A percentile compares a stretch with the other conserved stretches of the same genome.
Conservation (phyloP, 441 rosid species). For the Iberis amara region DNA sequence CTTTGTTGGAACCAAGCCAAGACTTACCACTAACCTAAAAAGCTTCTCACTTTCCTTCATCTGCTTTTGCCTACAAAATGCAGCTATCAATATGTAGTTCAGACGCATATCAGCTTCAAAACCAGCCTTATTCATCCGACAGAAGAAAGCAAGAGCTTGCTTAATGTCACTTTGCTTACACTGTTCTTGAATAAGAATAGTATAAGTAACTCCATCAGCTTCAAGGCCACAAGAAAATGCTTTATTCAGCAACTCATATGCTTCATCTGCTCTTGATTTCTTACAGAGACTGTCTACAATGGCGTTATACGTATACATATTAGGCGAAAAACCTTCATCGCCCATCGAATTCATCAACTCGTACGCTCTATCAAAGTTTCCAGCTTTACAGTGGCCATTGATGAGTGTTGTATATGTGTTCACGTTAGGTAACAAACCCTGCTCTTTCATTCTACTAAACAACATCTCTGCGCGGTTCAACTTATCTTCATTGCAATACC, state of each 20-base stretch:
- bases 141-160: constrained; percentile 49
- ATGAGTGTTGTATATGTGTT: constrained; percentile 69
- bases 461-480: constrained; percentile 87
- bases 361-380: constrained; percentile 60
- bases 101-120: constrained; percentile 54
- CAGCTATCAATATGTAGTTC: constrained; percentile 59
- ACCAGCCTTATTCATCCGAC: constrained; percentile 66
- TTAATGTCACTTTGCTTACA: constrained; percentile 45
- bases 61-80: constrained; percentile 59
- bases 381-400: constrained; percentile 65
- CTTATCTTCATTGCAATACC: constrained; percentile 74
- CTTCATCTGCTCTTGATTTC: constrained; percentile 62
- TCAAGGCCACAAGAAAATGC: constrained; percentile 49
- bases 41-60: constrained; percentile 65
- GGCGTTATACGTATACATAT: constrained; percentile 56
- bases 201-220: constrained; percentile 69
- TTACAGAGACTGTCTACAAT: constrained; percentile 57
- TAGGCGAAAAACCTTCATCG: constrained; percentile 53
- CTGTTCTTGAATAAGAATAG: constrained; percentile 76
- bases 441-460: constrained; percentile 72
- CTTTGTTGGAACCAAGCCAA: constrained; percentile 65
- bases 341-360: constrained; percentile 68
- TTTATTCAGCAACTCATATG: constrained; percentile 48
- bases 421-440: constrained; percentile 63
- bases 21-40: constrained; percentile 41